A percentile compares a stretch with the other conserved stretches of the same genome.
These are phyloP conservation scores for Sclerotinia trifoliorum DNA, from an alignment of 2,329 filamentous ascomycete genomes.

Conservation along the genomic window DNA sequence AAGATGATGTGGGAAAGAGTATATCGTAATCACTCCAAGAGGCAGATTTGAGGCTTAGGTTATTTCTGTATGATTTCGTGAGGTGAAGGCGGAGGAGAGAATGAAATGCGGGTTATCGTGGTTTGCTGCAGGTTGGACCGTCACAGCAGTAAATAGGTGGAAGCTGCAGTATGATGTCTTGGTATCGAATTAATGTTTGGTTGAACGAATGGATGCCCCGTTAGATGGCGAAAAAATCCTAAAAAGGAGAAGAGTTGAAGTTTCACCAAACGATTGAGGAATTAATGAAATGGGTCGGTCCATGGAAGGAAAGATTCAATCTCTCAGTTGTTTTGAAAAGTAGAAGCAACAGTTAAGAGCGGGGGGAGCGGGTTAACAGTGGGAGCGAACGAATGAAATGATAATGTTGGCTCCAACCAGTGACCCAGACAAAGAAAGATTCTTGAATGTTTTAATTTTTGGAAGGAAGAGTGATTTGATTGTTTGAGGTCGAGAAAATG, in stretches of 20 bases:
- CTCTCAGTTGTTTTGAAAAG: neutral
- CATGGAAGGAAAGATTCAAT: constrained; percentile 8
- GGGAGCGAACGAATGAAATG: neutral
- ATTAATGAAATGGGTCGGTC: neutral
- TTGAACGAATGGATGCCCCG: constrained; percentile 11
- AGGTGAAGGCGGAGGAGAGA: constrained; percentile 3
- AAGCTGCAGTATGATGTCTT: constrained; percentile 20
- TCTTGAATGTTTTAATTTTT: neutral
- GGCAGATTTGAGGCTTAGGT: neutral
- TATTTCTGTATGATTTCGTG: constrained; percentile 12
- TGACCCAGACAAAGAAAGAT: neutral
- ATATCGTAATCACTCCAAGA: neutral
- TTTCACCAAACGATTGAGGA: constrained; percentile 11
- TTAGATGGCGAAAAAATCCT: constrained; percentile 13
- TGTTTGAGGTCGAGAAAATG: neutral
- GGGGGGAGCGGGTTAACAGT: neutral
- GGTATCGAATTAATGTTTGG: constrained; percentile 6
- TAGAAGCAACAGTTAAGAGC: neutral
- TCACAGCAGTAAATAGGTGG: constrained; percentile 15
- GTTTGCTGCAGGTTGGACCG: constrained; percentile 16
- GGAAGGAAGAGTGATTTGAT: neutral
- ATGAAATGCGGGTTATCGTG: constrained; percentile 21
- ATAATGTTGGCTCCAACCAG: neutral
- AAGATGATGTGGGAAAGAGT: constrained; percentile 15
- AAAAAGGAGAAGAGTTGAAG: neutral